phyloP scores from a whole-genome alignment of 345 rosid genomes.

The Gossypium thurberi region DNA sequence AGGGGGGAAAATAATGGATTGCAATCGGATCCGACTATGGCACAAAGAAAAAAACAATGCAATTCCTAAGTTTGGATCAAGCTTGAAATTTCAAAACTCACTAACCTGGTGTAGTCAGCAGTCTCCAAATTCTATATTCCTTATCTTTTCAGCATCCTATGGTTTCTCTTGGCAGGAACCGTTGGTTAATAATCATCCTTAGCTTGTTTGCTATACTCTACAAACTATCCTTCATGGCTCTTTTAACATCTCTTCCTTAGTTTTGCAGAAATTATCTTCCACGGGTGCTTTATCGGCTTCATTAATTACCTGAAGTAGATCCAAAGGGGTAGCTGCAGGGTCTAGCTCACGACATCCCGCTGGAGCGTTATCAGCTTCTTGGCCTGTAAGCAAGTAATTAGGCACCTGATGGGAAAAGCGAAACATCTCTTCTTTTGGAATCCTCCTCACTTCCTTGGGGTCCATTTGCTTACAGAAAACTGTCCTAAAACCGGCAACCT shows the following conservation, averaged over 20 bases:
- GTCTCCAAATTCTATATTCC: slow-evolving; percentile 14
- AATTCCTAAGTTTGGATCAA: slow-evolving; percentile 23
- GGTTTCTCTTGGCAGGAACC: slow-evolving; percentile 8
- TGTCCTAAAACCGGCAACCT: slow-evolving; percentile 61
- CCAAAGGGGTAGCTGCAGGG: slow-evolving; percentile 83
- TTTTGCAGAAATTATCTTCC: slow-evolving; percentile 16
- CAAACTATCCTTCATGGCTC: slow-evolving; percentile 8
- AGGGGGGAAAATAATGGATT: slow-evolving; percentile 1
- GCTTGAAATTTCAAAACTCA: slow-evolving; percentile 16
- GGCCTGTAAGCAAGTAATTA: slow-evolving; percentile 60
- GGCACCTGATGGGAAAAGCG: slow-evolving; percentile 95
- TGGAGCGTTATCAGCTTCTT: slow-evolving; percentile 61
- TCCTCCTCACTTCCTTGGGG: slow-evolving; percentile 33
- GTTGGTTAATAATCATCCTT: background rate
- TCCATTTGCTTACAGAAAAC: slow-evolving; percentile 55
- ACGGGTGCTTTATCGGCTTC: slow-evolving; percentile 17
- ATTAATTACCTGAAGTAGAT: slow-evolving; percentile 38
- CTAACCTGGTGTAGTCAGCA: slow-evolving; percentile 18
- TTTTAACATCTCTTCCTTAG: slow-evolving; percentile 6
- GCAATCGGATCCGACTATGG: slow-evolving; percentile 21
- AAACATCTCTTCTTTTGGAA: slow-evolving; percentile 70
- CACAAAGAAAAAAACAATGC: slow-evolving; percentile 14
- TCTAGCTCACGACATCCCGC: slow-evolving; percentile 73
- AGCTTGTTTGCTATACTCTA: slow-evolving; percentile 9
- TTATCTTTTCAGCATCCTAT: slow-evolving; percentile 7